Base-by-base conservation (phyloP, 2,329 filamentous ascomycete genomes). In the Ampelomyces quisqualis region DNA sequence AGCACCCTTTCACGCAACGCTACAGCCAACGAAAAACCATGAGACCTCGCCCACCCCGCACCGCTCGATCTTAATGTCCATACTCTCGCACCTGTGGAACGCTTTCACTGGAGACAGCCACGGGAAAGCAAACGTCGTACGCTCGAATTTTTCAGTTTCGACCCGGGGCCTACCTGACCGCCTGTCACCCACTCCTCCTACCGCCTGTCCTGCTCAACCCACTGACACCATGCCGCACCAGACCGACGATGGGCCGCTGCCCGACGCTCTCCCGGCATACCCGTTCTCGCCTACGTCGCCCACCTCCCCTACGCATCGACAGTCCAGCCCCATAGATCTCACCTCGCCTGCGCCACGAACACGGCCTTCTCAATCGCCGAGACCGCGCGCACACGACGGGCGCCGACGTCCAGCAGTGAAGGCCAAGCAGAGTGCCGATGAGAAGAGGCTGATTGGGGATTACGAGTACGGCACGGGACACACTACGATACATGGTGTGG, bases 211-310 rank as follows among this genome's bases (percentile, higher is more conserved):
- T 34, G 19, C 30, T 8, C 22, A 32, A 17, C 21, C 20, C 36
- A 36, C 56, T 58, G 47, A 60, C 44, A 11, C 35, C 39, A 53
- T 55, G 52, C 31, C 34, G 29, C 18, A 20, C n/a, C 45, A 62
- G 58, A 29, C 46, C 39, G 48, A 52, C 47, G 34, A 62, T 57
- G 56, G 45, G 33, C 28, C 32, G 18, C 31, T 14, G 35, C 21
- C 30, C 31, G 28, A 7, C 30, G 37, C 31, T 28, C 30, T 45
- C 22, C 42, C 44, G 37, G 30, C 44, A 26, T 13, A 29, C 22
- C 40, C 47, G 23, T 46, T 22, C 32, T 26, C 36, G 15, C 34
- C 26, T 19, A 27, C 38, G 24, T 20, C 47, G 27, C 21, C 43
- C 37, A 10, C 41, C 19, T 20, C 40, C 11, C 17, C 34, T 2